A percentile compares a stretch with the other conserved stretches of the same genome.
Conservation (phyloP, 1,284 basidiomycete species). For the Trametes versicolor region DNA sequence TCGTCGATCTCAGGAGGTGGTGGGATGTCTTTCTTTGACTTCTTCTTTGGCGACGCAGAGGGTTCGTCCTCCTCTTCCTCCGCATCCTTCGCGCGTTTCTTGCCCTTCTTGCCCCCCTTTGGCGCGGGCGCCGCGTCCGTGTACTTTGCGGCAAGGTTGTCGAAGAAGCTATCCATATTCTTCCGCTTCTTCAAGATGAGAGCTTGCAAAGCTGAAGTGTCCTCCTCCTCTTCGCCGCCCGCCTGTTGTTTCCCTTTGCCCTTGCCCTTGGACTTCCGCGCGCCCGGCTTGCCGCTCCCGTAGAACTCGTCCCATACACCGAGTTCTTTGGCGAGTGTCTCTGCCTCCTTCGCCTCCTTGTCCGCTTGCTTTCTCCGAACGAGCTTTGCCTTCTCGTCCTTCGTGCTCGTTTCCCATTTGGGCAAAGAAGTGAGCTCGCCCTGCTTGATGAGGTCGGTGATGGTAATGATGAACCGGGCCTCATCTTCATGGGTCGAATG, state of each 20-base stretch:
- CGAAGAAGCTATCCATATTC: slow-evolving; percentile 77
- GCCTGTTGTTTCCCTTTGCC: slow-evolving; percentile 57
- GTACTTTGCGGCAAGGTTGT: slow-evolving; percentile 87
- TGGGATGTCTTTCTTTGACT: slow-evolving; percentile 49
- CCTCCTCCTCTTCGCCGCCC: slow-evolving; percentile 60
- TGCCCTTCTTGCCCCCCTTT: slow-evolving; percentile 61
- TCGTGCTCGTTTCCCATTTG: slow-evolving; percentile 76
- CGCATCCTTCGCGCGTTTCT: slow-evolving; percentile 53
- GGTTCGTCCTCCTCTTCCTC: slow-evolving; percentile 50
- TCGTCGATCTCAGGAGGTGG: slow-evolving; percentile 71
- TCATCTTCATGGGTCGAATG: slow-evolving; percentile 88
- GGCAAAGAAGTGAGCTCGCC: slow-evolving; percentile 66
- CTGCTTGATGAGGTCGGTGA: slow-evolving; percentile 74
- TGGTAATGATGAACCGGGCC: slow-evolving; percentile 76
- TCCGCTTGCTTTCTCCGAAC: slow-evolving; percentile 78
- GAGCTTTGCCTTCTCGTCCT: slow-evolving; percentile 81
- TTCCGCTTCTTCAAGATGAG: slow-evolving; percentile 85
- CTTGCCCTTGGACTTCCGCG: slow-evolving; percentile 68
- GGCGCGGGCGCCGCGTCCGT: slow-evolving; percentile 52
- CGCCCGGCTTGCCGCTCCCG: slow-evolving; percentile 78
- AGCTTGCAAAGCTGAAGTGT: slow-evolving; percentile 79
- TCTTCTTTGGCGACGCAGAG: slow-evolving; percentile 61
- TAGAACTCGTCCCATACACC: slow-evolving; percentile 98
- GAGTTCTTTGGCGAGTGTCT: slow-evolving; percentile 85
- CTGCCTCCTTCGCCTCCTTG: slow-evolving; percentile 88